A percentile compares a stretch with the other conserved stretches of the same genome.
Conservation (phyloP, 257 asterid species). For the Scutellaria galericulata region DNA sequence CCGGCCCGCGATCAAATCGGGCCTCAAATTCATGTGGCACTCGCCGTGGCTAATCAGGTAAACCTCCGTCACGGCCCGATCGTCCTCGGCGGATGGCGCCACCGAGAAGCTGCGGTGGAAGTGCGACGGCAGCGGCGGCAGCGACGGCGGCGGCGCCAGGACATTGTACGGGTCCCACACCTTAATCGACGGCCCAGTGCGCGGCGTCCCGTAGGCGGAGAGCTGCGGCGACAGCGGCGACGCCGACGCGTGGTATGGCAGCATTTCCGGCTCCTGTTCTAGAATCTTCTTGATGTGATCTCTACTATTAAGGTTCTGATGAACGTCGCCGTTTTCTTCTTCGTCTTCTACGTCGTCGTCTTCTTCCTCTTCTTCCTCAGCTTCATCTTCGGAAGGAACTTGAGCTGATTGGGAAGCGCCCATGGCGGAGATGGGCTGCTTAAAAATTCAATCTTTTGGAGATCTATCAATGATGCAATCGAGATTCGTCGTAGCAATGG, state of each 20-base stretch:
- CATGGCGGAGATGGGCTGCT: slow-evolving; percentile 47
- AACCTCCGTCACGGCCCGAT: slow-evolving; percentile 68
- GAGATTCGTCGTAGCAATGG: slow-evolving; percentile 4
- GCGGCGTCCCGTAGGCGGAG: slow-evolving; percentile 81
- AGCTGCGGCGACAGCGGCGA: slow-evolving; percentile 98
- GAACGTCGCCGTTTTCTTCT: slow-evolving; percentile 45
- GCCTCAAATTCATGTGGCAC: slow-evolving; percentile 87
- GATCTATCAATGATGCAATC: slow-evolving; percentile 28
- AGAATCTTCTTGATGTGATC: slow-evolving; percentile 75
- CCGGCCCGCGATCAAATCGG: slow-evolving; percentile 90
- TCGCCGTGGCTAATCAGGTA: slow-evolving; percentile 87
- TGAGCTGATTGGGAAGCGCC: slow-evolving; percentile 81
- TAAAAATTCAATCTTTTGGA: slow-evolving; percentile 19
- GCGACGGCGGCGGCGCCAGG: slow-evolving; percentile 74
- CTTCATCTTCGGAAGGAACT: slow-evolving; percentile 53
- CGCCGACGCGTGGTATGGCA: slow-evolving; percentile 97
- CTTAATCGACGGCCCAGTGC: slow-evolving; percentile 84
- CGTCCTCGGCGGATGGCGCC: slow-evolving; percentile 41
- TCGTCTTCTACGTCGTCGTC: slow-evolving; percentile 45
- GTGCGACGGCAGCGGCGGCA: slow-evolving; percentile 45
- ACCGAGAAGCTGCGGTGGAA: slow-evolving; percentile 55
- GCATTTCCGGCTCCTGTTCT: slow-evolving; percentile 94
- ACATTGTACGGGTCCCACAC: slow-evolving; percentile 98
- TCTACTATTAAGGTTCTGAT: slow-evolving; percentile 34
- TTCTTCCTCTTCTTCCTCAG: slow-evolving; percentile 45